These are phyloP conservation scores for Collybiopsis luxurians DNA, from an alignment of 768 basidiomycete genomes.

Conservation along the genomic window DNA sequence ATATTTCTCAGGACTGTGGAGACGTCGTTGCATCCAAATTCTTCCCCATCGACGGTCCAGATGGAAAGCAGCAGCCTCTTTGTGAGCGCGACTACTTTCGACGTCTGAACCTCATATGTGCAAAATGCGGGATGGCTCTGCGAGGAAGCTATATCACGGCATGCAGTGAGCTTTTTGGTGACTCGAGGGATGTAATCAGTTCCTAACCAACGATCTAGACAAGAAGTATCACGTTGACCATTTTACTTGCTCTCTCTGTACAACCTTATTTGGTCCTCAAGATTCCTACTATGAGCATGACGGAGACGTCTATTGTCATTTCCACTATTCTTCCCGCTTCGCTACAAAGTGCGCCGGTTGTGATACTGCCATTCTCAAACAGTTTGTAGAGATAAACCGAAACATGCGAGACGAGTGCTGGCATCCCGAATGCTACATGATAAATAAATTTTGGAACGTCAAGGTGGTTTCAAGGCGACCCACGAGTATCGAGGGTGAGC, in stretches of 20 bases:
- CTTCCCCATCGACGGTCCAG: conserved; percentile 94
- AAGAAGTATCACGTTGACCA: conserved; percentile 99
- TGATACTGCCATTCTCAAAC: conserved; percentile 95
- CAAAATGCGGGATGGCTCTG: conserved; percentile 91
- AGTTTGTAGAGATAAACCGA: conserved; percentile 99
- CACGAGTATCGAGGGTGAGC: conserved; percentile 53
- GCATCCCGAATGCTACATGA: conserved; percentile 99
- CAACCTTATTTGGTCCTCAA: conserved; percentile 94
- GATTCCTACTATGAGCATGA: conserved; percentile 99
- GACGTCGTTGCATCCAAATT: conserved; percentile 97
- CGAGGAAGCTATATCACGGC: conserved; percentile 99
- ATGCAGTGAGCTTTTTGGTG: conserved; percentile 67
- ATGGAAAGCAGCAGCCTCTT: conserved; percentile 88
- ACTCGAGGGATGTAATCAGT: not conserved
- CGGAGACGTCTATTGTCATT: conserved; percentile 97
- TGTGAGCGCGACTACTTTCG: conserved; percentile 99
- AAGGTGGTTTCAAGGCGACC: conserved; percentile 81
- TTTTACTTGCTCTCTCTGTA: conserved; percentile 96
- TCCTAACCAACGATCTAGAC: conserved; percentile 44
- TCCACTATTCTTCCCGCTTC: conserved; percentile 98
- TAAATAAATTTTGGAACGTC: conserved; percentile 99
- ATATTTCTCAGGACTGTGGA: conserved; percentile 76
- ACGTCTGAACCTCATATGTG: conserved; percentile 93
- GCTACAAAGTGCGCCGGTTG: conserved; percentile 99
- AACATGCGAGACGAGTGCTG: conserved; percentile 99